Evolutionary conservation across 305 asterid species (phyloP).

Genomic region (Fraxinus albicans): DNA sequence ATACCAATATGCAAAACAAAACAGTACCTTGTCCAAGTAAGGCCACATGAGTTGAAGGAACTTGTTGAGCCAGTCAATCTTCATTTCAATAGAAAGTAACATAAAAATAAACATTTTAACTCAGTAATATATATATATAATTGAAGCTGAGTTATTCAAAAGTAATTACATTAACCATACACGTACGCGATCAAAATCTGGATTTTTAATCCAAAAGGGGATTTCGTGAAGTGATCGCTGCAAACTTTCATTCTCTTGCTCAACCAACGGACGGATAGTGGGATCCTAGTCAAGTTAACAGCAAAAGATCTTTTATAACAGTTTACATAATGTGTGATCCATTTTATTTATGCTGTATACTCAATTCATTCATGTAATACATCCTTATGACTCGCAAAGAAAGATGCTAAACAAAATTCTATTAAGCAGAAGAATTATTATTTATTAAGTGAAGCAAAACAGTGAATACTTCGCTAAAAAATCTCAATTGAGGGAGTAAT

Average conservation of each 20-base stretch:
- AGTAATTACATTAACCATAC: constrained; percentile 1
- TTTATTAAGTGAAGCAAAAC: not conserved
- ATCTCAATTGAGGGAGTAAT: not conserved
- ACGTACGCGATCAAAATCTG: constrained; percentile 95
- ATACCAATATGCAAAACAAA: constrained; percentile 1
- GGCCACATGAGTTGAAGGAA: constrained; percentile 63
- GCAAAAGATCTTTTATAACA: constrained; percentile 19
- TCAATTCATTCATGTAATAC: constrained; percentile 10
- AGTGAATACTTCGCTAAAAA: not conserved
- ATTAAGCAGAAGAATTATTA: not conserved
- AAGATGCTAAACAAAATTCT: not conserved
- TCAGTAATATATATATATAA: not conserved
- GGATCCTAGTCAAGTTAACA: constrained; percentile 68
- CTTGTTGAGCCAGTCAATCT: constrained; percentile 94
- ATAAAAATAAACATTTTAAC: constrained; percentile 18
- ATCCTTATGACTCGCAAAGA: not conserved
- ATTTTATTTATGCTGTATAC: not conserved
- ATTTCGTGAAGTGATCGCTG: constrained; percentile 74
- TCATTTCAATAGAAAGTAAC: constrained; percentile 23
- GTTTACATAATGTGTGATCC: not conserved
- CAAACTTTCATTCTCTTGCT: constrained; percentile 63
- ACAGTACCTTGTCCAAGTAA: constrained; percentile 81
- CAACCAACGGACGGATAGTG: constrained; percentile 68
- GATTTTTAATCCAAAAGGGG: constrained; percentile 90
- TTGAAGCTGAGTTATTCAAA: not conserved